A percentile compares a stretch with the other conserved stretches of the same genome.
Conservation (phyloP, 805 yeast genomes). For the Saccharomycopsis selenospora region DNA sequence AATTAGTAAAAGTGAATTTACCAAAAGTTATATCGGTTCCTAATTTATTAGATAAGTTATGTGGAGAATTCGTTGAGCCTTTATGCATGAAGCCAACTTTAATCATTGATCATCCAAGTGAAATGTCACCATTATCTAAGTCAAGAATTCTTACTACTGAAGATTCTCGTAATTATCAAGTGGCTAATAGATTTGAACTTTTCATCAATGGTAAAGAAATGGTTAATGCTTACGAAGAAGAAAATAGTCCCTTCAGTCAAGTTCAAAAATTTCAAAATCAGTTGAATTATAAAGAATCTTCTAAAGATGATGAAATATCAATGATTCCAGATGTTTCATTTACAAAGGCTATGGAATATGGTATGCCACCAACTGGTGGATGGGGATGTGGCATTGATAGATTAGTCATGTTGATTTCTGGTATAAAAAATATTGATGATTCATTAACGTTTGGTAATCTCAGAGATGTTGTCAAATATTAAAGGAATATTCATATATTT, state of each 20-base stretch:
- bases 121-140: slow-evolving; percentile 84
- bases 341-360: slow-evolving; percentile 77
- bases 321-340: slow-evolving; percentile 66
- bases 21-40: slow-evolving; percentile 43
- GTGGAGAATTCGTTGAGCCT: slow-evolving; percentile 58
- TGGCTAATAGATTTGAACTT: slow-evolving; percentile 74
- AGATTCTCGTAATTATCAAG: slow-evolving; percentile 28
- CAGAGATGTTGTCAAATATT: slow-evolving; percentile 62
- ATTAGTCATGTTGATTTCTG: slow-evolving; percentile 72
- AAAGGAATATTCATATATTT: no score
- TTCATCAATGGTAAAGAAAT: slow-evolving; percentile 75
- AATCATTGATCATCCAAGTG: slow-evolving; percentile 75
- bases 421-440: slow-evolving; percentile 57
- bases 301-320: slow-evolving; percentile 48
- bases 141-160: slow-evolving; percentile 34
- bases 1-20: slow-evolving; percentile 30
- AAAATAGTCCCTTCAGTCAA: slow-evolving; percentile 78
- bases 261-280: slow-evolving; percentile 55
- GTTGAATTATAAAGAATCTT: slow-evolving; percentile 38
- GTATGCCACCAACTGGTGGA: slow-evolving; percentile 98
- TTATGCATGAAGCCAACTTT: slow-evolving; percentile 59
- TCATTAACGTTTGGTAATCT: slow-evolving; percentile 72
- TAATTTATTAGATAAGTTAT: slow-evolving; percentile 57
- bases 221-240: slow-evolving; percentile 94
- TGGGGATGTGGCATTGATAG: slow-evolving; percentile 99